Conservation (phyloP, 2,329 filamentous ascomycete genomes). For the Amphichorda felina region DNA sequence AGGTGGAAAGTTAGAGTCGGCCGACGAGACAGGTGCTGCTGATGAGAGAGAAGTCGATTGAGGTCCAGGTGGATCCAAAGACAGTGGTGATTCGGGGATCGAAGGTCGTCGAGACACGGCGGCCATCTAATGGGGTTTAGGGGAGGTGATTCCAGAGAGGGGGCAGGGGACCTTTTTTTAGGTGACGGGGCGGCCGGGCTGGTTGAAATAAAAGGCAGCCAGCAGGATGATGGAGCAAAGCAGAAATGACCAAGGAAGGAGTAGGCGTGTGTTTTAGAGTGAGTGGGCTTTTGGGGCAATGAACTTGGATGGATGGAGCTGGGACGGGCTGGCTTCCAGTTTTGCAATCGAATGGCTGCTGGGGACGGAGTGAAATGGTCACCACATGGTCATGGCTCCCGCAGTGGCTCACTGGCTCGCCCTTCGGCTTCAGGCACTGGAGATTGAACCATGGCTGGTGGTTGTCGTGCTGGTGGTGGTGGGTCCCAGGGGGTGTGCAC, state of each 20-base stretch:
- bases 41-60: neutral
- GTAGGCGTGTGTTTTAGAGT: constrained; percentile 3
- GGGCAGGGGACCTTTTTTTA: constrained; percentile 4
- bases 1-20: neutral
- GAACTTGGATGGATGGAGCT: neutral
- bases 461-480: neutral
- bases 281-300: constrained; percentile 1
- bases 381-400: neutral
- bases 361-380: neutral
- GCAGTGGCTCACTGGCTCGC: no score
- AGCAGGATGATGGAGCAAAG: constrained; percentile 4
- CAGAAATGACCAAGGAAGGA: neutral
- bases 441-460: neutral
- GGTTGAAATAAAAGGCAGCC: constrained; percentile 11
- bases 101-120: constrained; percentile 24
- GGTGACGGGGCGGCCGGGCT: neutral
- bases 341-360: neutral
- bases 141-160: constrained; percentile 2
- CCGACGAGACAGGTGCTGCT: neutral
- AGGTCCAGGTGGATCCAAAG: neutral
- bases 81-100: constrained; percentile 3
- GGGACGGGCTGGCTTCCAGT: neutral
- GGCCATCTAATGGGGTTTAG: constrained; percentile 29
- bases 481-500: neutral
- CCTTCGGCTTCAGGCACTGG: neutral